These are phyloP conservation scores for Blastomyces parvus DNA, from an alignment of 2,329 filamentous ascomycete species.

Conservation along the genomic window DNA sequence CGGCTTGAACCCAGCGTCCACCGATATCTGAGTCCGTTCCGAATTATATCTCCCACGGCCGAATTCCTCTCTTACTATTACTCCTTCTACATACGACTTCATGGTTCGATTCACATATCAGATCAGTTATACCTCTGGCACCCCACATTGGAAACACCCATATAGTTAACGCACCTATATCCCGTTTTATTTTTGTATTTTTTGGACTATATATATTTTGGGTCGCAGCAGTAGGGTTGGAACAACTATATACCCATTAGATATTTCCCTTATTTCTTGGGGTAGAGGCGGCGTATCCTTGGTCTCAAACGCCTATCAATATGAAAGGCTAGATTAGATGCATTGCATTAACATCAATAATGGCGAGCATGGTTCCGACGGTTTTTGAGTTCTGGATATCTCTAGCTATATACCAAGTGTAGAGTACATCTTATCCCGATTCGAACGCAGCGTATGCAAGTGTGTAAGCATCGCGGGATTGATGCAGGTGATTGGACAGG, in stretches of 20 bases:
- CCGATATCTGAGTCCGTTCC: slow-evolving; percentile 28
- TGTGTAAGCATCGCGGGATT: neutral
- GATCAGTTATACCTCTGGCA: neutral
- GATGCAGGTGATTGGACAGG: neutral
- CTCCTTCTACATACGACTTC: neutral
- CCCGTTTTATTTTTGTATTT: neutral
- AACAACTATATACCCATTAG: neutral
- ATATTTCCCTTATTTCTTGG: neutral
- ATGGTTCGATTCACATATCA: neutral
- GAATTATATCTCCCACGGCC: neutral
- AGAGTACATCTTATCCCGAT: neutral
- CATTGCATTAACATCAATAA: neutral
- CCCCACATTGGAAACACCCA: neutral
- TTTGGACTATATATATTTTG: neutral
- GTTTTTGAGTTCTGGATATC: neutral
- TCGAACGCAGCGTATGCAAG: neutral
- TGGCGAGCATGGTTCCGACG: neutral
- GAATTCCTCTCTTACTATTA: neutral
- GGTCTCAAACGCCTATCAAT: neutral
- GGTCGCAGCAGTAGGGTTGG: neutral
- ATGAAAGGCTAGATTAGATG: neutral
- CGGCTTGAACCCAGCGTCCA: slow-evolving; percentile 36
- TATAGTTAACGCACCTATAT: neutral
- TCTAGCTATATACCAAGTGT: neutral
- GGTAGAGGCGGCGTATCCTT: too few species aligned